These are phyloP conservation scores for Amylocarpus encephaloides DNA, from an alignment of 2,329 filamentous ascomycete genomes.

Conservation along the genomic window DNA sequence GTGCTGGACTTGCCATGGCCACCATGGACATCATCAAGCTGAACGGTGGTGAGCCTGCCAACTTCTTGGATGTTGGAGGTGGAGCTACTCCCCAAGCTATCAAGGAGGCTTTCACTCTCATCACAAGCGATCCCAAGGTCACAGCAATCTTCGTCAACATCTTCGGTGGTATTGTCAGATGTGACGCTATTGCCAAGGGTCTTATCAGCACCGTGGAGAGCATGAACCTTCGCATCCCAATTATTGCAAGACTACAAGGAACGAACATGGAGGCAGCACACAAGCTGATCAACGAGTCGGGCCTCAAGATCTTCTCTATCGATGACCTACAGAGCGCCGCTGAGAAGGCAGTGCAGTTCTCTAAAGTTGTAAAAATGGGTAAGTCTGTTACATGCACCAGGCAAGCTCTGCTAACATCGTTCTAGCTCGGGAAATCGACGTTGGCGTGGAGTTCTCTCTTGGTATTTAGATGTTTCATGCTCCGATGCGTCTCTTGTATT, in stretches of 20 bases:
- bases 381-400: slow-evolving; percentile 36
- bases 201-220: slow-evolving; percentile 90
- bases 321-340: slow-evolving; percentile 95
- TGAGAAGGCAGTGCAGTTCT: slow-evolving; percentile 98
- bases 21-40: slow-evolving; percentile 99
- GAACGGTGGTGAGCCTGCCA: slow-evolving; percentile 90
- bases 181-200: slow-evolving; percentile 93
- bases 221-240: slow-evolving; percentile 93
- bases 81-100: slow-evolving; percentile 96
- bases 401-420: slow-evolving; percentile 21
- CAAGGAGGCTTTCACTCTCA: slow-evolving; percentile 95
- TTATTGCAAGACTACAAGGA: slow-evolving; percentile 94
- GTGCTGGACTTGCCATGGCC: slow-evolving; percentile 97
- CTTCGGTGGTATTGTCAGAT: slow-evolving; percentile 97
- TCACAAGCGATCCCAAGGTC: slow-evolving; percentile 97
- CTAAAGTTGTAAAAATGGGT: slow-evolving; percentile 98
- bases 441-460: slow-evolving; percentile 90
- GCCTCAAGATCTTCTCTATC: slow-evolving; percentile 99
- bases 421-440: slow-evolving; percentile 86
- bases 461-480: slow-evolving; percentile 59
- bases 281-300: slow-evolving; percentile 90
- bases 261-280: slow-evolving; percentile 97
- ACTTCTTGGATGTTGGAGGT: slow-evolving; percentile 98
- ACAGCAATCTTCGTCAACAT: slow-evolving; percentile 99
- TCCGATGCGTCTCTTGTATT: slow-evolving; percentile 27